These are phyloP conservation scores for Magnolia changhungtana DNA, from an alignment of 164 flowering plant genomes.

Conservation along the genomic window DNA sequence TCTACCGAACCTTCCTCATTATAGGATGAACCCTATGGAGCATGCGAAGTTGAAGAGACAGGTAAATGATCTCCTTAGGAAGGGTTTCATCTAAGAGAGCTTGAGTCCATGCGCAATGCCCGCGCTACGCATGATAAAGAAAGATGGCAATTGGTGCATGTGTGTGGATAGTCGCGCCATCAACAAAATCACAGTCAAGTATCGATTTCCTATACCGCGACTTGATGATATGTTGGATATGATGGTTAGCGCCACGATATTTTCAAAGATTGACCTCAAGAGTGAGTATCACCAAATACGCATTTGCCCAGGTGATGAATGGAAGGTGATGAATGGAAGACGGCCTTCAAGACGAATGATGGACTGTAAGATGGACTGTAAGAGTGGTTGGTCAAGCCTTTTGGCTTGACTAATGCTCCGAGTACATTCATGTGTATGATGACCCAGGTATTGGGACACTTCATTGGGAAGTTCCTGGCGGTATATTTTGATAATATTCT, in stretches of 20 bases:
- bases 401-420: neutral
- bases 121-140: neutral
- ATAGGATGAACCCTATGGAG: neutral
- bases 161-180: slow-evolving; percentile 5
- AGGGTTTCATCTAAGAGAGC: neutral
- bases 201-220: slow-evolving; percentile 1
- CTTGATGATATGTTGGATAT: slow-evolving; percentile 5
- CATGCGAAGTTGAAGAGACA: neutral
- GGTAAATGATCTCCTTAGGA: neutral
- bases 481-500: slow-evolving; percentile 5
- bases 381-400: slow-evolving; percentile 3
- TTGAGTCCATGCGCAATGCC: slow-evolving; percentile 1
- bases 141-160: slow-evolving; percentile 4
- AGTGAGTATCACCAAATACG: neutral
- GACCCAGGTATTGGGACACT: no score
- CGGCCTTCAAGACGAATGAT: neutral
- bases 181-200: slow-evolving; percentile 10
- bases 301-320: neutral
- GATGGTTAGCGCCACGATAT: neutral
- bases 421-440: no score
- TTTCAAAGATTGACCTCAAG: slow-evolving; percentile 3
- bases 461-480: neutral
- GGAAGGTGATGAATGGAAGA: slow-evolving; percentile 3
- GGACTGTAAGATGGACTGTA: no score
- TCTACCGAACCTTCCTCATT: neutral